A percentile compares a stretch with the other conserved stretches of the same genome.
These are phyloP conservation scores for Mrakia blollopis DNA, from an alignment of 768 basidiomycete genomes.

Conservation along the genomic window DNA sequence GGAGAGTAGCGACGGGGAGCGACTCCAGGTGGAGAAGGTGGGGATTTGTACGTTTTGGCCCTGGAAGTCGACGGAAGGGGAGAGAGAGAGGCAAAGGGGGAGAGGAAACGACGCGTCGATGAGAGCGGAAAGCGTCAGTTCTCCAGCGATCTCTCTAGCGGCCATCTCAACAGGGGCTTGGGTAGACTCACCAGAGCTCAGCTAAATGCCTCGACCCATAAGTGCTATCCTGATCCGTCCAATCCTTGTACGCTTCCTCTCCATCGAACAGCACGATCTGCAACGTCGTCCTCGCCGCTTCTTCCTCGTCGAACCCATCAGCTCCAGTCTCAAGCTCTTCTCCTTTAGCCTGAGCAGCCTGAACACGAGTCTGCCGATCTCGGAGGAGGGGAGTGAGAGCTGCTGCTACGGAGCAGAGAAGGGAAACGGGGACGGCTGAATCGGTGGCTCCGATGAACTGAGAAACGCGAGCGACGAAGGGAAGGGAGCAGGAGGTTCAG, in stretches of 20 bases:
- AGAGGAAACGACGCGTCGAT: background rate
- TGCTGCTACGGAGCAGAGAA: conserved; percentile 89
- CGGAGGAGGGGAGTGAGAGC: conserved; percentile 54
- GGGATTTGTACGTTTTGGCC: background rate
- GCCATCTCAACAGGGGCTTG: background rate
- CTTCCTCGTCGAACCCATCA: conserved; percentile 40
- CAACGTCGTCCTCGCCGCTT: conserved; percentile 68
- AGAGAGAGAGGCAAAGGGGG: background rate
- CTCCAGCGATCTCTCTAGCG: background rate
- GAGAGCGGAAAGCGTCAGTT: background rate
- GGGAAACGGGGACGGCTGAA: conserved; percentile 89
- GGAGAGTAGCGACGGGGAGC: conserved; percentile 49
- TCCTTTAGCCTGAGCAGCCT: conserved; percentile 48
- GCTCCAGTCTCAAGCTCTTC: conserved; percentile 49
- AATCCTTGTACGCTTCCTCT: conserved; percentile 82
- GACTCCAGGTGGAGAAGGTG: conserved; percentile 39
- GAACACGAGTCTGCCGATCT: conserved; percentile 51
- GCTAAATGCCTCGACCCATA: conserved; percentile 68
- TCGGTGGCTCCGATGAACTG: conserved; percentile 98
- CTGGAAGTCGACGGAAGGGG: background rate
- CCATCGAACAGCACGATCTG: conserved; percentile 96
- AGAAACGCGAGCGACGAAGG: background rate
- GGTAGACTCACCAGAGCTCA: conserved; percentile 70
- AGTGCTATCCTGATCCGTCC: conserved; percentile 29
- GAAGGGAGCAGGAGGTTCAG: background rate